Conservation (phyloP, 2,329 filamentous ascomycete species). For the Aspergillus udagawae region DNA sequence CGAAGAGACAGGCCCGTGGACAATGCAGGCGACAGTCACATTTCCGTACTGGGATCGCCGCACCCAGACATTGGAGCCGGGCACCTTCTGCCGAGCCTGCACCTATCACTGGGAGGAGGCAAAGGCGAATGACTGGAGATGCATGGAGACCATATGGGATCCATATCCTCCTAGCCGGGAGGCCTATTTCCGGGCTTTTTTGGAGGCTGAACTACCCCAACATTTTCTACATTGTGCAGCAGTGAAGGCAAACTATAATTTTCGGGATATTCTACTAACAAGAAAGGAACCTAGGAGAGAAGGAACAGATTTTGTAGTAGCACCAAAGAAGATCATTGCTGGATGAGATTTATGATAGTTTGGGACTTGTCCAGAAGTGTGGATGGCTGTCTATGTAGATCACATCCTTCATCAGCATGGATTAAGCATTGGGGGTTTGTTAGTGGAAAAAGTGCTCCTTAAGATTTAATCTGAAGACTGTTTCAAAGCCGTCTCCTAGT, state of each 20-base stretch:
- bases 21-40: neutral
- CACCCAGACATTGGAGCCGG: conserved; percentile 3
- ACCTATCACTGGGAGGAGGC: conserved; percentile 3
- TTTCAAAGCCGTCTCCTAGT: no score
- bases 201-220: neutral
- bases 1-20: neutral
- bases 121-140: neutral
- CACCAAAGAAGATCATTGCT: neutral
- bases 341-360: neutral
- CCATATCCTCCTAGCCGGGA: neutral
- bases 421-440: no score
- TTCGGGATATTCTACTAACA: neutral
- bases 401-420: no score
- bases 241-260: neutral
- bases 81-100: conserved; percentile 8
- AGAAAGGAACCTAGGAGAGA: neutral
- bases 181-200: neutral
- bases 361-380: neutral
- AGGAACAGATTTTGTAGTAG: neutral
- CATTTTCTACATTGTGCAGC: neutral
- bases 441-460: no score
- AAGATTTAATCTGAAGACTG: no score
- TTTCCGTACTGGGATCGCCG: conserved; percentile 8
- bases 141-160: neutral
- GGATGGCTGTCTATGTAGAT: neutral